These are phyloP conservation scores for Metschnikowia peoriensis DNA, from an alignment of 805 yeast genomes.

Conservation along the genomic window DNA sequence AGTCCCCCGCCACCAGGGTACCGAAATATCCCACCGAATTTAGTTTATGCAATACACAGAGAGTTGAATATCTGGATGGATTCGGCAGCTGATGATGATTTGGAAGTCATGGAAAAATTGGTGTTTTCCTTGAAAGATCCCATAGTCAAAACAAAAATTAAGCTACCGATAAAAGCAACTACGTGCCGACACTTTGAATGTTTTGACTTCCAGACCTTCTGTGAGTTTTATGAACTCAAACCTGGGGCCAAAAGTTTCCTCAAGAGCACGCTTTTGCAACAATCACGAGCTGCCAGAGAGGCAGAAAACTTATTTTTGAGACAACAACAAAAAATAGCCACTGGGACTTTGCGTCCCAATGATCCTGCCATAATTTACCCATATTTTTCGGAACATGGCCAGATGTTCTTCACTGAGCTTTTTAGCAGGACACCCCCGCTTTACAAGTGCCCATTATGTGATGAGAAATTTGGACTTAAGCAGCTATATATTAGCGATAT, in stretches of 20 bases:
- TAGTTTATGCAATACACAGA: slow-evolving; percentile 26
- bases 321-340: slow-evolving; percentile 16
- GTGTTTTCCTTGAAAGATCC: slow-evolving; percentile 42
- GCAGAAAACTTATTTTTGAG: slow-evolving; percentile 13
- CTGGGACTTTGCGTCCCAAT: slow-evolving; percentile 10
- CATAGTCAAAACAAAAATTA: slow-evolving; percentile 35
- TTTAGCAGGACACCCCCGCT: slow-evolving; percentile 23
- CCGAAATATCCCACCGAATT: slow-evolving; percentile 28
- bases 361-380: slow-evolving; percentile 15
- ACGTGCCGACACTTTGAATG: slow-evolving; percentile 43
- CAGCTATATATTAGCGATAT: slow-evolving; percentile 38
- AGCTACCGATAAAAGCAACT: slow-evolving; percentile 39
- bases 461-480: slow-evolving; percentile 30
- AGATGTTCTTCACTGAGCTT: slow-evolving; percentile 18
- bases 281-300: slow-evolving; percentile 23
- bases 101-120: slow-evolving; percentile 35
- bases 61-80: slow-evolving; percentile 26
- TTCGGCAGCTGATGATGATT: slow-evolving; percentile 23
- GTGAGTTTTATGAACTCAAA: slow-evolving; percentile 37
- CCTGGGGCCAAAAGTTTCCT: slow-evolving; percentile 23
- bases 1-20: slow-evolving; percentile 21
- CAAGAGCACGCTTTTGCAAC: slow-evolving; percentile 27
- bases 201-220: slow-evolving; percentile 43
- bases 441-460: slow-evolving; percentile 43
- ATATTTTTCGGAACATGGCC: slow-evolving; percentile 19